These are phyloP conservation scores for Oenanthe sinensis DNA, from an alignment of 129 eudicot genomes.

Conservation along the genomic window DNA sequence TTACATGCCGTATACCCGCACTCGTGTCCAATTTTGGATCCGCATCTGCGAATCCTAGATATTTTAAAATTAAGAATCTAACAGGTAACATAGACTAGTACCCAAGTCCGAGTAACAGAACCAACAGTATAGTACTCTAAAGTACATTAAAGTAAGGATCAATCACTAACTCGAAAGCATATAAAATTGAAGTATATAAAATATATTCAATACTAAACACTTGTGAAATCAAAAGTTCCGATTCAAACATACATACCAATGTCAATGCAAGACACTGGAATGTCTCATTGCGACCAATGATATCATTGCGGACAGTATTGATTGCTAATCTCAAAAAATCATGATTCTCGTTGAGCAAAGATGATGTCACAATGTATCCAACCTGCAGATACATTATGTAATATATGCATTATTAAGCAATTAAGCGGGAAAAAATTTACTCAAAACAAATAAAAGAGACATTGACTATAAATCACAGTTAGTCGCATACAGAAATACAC, in stretches of 20 bases:
- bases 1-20: too few relatives aligned
- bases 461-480: neutral
- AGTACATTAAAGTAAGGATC: neutral
- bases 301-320: slow-evolving; percentile 97
- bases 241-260: slow-evolving; percentile 51
- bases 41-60: too few relatives aligned
- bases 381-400: slow-evolving; percentile 42
- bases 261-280: slow-evolving; percentile 97
- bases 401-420: neutral
- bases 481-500: neutral
- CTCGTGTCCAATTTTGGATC: too few relatives aligned
- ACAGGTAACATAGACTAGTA: too few relatives aligned
- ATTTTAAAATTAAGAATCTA: too few relatives aligned
- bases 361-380: slow-evolving; percentile 93
- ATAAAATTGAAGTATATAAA: neutral
- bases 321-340: slow-evolving; percentile 94
- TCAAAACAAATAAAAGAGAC: neutral
- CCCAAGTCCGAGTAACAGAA: too few relatives aligned
- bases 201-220: neutral
- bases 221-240: neutral
- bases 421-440: neutral
- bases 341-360: slow-evolving; percentile 94
- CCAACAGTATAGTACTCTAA: neutral
- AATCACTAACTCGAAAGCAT: neutral
- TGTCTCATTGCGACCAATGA: slow-evolving; percentile 94